Percentiles rank a stretch among this genome's conserved stretches.
Evolutionary conservation across 1,284 basidiomycete genomes (phyloP).

Genomic region (Heterobasidion occidentale): DNA sequence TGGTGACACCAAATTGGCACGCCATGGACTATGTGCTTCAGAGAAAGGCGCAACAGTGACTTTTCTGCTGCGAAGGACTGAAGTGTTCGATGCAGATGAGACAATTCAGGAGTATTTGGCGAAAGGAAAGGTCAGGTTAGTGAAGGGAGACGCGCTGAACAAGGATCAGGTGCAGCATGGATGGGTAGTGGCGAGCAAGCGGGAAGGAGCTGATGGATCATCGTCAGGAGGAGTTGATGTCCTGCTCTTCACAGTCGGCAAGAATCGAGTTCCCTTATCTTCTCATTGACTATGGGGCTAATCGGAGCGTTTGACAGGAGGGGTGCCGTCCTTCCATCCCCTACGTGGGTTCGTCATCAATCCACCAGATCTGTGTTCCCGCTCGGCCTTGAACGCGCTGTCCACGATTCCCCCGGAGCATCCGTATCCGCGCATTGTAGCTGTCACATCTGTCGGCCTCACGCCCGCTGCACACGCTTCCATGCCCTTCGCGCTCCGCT

Average conservation of each 20-base stretch:
- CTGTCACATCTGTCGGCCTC: slow-evolving; percentile 45
- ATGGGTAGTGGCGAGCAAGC: slow-evolving; percentile 33
- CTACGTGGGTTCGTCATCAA: slow-evolving; percentile 34
- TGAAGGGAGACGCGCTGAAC: slow-evolving; percentile 45
- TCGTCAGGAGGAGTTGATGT: slow-evolving; percentile 27
- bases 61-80: slow-evolving; percentile 37
- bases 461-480: slow-evolving; percentile 32
- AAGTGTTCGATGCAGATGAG: slow-evolving; percentile 37
- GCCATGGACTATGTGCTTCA: slow-evolving; percentile 9
- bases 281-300: background rate
- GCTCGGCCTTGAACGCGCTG: slow-evolving; percentile 39
- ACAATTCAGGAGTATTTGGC: slow-evolving; percentile 32
- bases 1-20: background rate
- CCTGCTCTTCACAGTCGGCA: slow-evolving; percentile 45
- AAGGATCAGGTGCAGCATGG: slow-evolving; percentile 33
- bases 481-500: slow-evolving; percentile 41
- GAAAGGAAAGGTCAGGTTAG: slow-evolving; percentile 33
- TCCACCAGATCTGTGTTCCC: slow-evolving; percentile 44
- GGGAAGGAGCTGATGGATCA: slow-evolving; percentile 3
- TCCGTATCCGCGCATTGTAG: slow-evolving; percentile 36
- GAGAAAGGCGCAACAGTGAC: slow-evolving; percentile 42
- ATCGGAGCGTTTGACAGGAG: slow-evolving; percentile 21
- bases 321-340: slow-evolving; percentile 30
- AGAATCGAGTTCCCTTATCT: slow-evolving; percentile 11
- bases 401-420: slow-evolving; percentile 30